Percentiles rank a stretch among this genome's conserved stretches.
Evolutionary conservation across 2,329 filamentous ascomycete genomes (phyloP).

Genomic region (Arthrobotrys megalospora): DNA sequence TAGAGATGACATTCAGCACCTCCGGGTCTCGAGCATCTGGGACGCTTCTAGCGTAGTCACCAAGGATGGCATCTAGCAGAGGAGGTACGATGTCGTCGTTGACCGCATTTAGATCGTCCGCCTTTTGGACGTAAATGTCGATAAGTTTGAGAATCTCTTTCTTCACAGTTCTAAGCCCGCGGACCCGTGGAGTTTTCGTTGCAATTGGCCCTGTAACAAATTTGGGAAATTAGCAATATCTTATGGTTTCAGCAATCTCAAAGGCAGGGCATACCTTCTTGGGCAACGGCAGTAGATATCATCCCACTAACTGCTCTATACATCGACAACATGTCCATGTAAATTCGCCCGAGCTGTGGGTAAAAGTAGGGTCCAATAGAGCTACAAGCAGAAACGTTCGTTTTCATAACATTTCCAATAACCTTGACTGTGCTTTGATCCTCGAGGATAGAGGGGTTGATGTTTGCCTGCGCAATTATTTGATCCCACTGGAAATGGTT

Average conservation of each 20-base stretch:
- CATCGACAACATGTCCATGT: slow-evolving; percentile 99
- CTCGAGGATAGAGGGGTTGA: slow-evolving; percentile 87
- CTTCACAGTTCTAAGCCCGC: slow-evolving; percentile 96
- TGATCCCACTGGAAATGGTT: slow-evolving; percentile 78
- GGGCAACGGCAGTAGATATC: slow-evolving; percentile 91
- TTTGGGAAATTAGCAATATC: slow-evolving; percentile 14
- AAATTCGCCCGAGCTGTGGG: slow-evolving; percentile 96
- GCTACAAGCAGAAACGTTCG: slow-evolving; percentile 97
- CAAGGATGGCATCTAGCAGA: slow-evolving; percentile 89
- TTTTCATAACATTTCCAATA: slow-evolving; percentile 99
- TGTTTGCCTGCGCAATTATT: slow-evolving; percentile 89
- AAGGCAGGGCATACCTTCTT: slow-evolving; percentile 76
- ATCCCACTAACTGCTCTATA: slow-evolving; percentile 96
- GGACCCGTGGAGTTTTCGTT: slow-evolving; percentile 96
- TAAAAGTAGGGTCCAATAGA: slow-evolving; percentile 98
- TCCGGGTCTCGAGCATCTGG: slow-evolving; percentile 95
- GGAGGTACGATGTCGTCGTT: slow-evolving; percentile 96
- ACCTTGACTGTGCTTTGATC: slow-evolving; percentile 97
- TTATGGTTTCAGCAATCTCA: neutral
- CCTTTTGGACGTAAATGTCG: slow-evolving; percentile 97
- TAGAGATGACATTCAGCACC: slow-evolving; percentile 96
- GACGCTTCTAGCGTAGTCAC: slow-evolving; percentile 98
- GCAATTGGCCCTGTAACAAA: slow-evolving; percentile 81
- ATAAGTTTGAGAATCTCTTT: slow-evolving; percentile 99
- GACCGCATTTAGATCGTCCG: slow-evolving; percentile 94